A percentile compares a stretch with the other conserved stretches of the same genome.
phyloP scores from a whole-genome alignment of 805 yeast species.

The Wickerhamiella sorbophila region DNA sequence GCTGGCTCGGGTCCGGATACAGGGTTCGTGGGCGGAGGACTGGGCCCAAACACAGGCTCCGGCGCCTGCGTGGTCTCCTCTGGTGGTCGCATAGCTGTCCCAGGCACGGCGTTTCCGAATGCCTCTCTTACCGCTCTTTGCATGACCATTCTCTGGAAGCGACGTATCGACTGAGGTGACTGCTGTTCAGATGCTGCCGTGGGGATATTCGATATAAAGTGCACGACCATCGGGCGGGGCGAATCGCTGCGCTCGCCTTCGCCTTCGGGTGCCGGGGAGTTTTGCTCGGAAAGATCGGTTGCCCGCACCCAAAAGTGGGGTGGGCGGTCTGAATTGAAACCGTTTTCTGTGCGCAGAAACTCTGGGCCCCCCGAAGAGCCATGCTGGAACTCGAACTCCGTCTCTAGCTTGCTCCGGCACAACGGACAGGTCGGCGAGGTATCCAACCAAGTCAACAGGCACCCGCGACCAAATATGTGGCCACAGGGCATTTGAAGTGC shows the following conservation, averaged over 20 bases:
- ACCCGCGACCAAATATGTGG: conserved; percentile 76
- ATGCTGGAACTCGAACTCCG: conserved; percentile 17
- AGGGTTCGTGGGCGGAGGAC: background rate
- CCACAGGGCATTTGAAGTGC: conserved; percentile 68
- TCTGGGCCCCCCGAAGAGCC: background rate
- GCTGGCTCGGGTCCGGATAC: background rate
- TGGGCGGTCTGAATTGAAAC: background rate
- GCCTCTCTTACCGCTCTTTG: background rate
- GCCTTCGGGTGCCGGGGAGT: background rate
- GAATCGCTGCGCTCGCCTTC: background rate
- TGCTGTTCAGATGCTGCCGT: background rate
- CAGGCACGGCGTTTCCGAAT: background rate
- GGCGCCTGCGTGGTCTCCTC: background rate
- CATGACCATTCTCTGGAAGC: background rate
- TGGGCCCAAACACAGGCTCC: background rate
- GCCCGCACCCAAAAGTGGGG: background rate
- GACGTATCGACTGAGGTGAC: background rate
- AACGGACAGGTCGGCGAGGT: conserved; percentile 69
- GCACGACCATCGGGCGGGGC: background rate
- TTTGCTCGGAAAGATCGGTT: background rate
- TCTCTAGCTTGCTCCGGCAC: conserved; percentile 49
- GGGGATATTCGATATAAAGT: background rate
- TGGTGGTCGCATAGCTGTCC: background rate
- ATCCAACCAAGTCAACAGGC: conserved; percentile 73
- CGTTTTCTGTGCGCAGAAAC: background rate